Evolutionary conservation across 2,329 filamentous ascomycete species (phyloP).

Genomic region (Ophiostoma pallidulum): DNA sequence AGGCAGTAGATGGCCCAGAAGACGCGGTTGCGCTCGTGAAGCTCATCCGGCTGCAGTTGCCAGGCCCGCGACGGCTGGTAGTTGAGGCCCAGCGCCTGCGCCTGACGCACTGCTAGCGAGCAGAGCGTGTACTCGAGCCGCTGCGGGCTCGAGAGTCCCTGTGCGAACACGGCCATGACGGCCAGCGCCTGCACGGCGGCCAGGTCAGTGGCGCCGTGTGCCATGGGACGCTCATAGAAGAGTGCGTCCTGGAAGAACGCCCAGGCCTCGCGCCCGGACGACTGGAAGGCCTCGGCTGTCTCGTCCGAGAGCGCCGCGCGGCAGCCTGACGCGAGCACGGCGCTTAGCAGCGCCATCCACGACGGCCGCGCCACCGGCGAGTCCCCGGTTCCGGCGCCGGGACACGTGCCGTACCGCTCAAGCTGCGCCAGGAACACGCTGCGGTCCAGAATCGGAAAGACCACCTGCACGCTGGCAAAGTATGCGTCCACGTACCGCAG

Average conservation of each 20-base stretch:
- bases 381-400: background rate
- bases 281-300: conserved; percentile 8
- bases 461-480: conserved; percentile 6
- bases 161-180: conserved; percentile 6
- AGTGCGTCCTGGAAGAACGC: conserved; percentile 8
- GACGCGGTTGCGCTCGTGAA: conserved; percentile 7
- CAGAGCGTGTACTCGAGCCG: conserved; percentile 11
- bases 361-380: too few species aligned
- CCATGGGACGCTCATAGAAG: conserved; percentile 6
- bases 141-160: conserved; percentile 9
- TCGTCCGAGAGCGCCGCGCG: conserved; percentile 8
- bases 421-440: conserved; percentile 1
- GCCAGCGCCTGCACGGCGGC: conserved; percentile 10
- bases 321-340: conserved; percentile 8
- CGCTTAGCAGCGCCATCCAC: conserved; percentile 7
- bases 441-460: conserved; percentile 8
- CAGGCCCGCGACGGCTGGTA: conserved; percentile 1
- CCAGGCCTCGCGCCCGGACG: conserved; percentile 7
- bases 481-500: conserved; percentile 7
- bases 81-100: conserved; percentile 8
- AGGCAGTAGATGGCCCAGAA: conserved; percentile 9
- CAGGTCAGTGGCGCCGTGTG: conserved; percentile 6
- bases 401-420: background rate
- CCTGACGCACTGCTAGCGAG: conserved; percentile 6
- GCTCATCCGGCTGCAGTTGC: background rate